phyloP scores from a whole-genome alignment of 2,329 filamentous ascomycete genomes.

The Penicillium sp. region DNA sequence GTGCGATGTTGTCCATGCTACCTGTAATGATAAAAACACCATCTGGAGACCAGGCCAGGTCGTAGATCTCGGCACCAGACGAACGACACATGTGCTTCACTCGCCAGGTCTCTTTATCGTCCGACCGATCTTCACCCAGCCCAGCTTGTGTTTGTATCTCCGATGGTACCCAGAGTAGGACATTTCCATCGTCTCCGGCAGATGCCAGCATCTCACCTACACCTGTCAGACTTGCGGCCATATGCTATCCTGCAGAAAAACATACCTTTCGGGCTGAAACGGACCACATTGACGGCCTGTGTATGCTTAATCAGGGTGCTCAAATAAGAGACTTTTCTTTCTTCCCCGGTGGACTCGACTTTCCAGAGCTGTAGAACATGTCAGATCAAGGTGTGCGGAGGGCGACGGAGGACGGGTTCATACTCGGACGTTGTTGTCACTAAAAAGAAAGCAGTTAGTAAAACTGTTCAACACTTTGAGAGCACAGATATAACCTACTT shows the following conservation, averaged over 20 bases:
- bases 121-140: slow-evolving; percentile 80
- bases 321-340: slow-evolving; percentile 86
- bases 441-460: slow-evolving; percentile 26
- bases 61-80: slow-evolving; percentile 93
- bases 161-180: slow-evolving; percentile 91
- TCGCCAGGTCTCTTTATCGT: slow-evolving; percentile 96
- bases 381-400: slow-evolving; percentile 37
- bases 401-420: slow-evolving; percentile 36
- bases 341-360: slow-evolving; percentile 79
- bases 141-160: slow-evolving; percentile 65
- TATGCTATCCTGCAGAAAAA: not conserved
- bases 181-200: slow-evolving; percentile 95
- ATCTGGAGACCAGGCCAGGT: slow-evolving; percentile 98
- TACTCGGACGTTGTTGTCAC: slow-evolving; percentile 92
- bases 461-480: not conserved
- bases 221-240: slow-evolving; percentile 26
- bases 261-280: slow-evolving; percentile 88
- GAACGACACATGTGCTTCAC: slow-evolving; percentile 98
- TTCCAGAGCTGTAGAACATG: slow-evolving; percentile 72
- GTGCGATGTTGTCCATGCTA: slow-evolving; percentile 97
- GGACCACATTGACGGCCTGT: slow-evolving; percentile 95
- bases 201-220: slow-evolving; percentile 89
- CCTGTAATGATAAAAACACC: slow-evolving; percentile 94
- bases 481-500: slow-evolving; percentile 53
- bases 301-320: slow-evolving; percentile 91